Evolutionary conservation across 1,139 yeast genomes (phyloP), one percentile per base, ranked within the genome.

Genomic region (Taphrina deformans): DNA sequence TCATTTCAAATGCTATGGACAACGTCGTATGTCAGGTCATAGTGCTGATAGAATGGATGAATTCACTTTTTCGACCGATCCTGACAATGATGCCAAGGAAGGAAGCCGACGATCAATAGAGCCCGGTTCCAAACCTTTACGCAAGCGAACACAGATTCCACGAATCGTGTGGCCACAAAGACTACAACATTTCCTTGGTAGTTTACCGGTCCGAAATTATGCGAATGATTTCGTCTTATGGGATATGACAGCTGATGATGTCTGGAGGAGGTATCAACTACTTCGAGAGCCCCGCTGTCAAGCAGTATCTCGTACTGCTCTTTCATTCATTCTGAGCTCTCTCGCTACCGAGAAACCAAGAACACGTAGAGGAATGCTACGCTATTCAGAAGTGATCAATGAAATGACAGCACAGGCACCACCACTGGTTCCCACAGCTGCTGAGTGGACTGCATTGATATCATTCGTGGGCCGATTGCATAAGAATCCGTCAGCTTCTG

Each of bases 171-270:
- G 62, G 46, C 63, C 63, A n/a, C 33, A 24, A 4, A 38, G 63
- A 21, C 23, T 59, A 18, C 33, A 27, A 16, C 29, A 48, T 24
- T 59, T 59, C 31, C 29, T 59, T 12, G 63, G 55, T 10, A 50
- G 55, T 18, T 18, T 59, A 12, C 63, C 63, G 10, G 38, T 59
- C 18, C 46, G 50, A 21, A 59, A 59, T 48, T 50, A 48, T 33
- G 56, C 50, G n/a, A 27, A 50, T 18, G 63, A 59, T 24, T 59
- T 50, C 16, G 50, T 26, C 46, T 18, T 59, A 14, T 59, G 63
- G 63, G 63, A 59, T 40, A 48, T 59, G 56, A 35, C 63, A 5
- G 40, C 56, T 1, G 63, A 59, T n/a, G 63, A 59, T 26, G 41
- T 48, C 3, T 50, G 56, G 56, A 23, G 18, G 3, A 29, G 56